These are phyloP conservation scores for Cylindrotheca closterium DNA, from an alignment of 108 stramenopile genomes.

Conservation along the genomic window DNA sequence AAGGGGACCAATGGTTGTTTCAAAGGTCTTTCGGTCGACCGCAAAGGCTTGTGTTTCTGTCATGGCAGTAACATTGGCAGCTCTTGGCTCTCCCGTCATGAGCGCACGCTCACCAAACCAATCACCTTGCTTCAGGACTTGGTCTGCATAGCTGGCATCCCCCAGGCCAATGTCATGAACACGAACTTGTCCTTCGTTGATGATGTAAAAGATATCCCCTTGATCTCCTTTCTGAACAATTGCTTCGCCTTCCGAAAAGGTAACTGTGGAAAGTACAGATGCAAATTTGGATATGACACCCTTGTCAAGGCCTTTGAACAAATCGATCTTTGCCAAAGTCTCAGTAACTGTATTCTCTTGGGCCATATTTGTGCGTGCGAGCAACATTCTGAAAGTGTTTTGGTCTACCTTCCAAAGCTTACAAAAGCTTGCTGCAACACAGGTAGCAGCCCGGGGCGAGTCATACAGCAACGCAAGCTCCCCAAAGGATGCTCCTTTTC, in stretches of 20 bases:
- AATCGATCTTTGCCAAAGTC: constrained; percentile 58
- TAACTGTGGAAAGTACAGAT: constrained; percentile 38
- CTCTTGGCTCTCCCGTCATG: constrained; percentile 86
- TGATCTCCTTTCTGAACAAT: constrained; percentile 73
- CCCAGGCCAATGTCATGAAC: constrained; percentile 77
- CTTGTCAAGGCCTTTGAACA: constrained; percentile 56
- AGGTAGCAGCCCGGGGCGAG: constrained; percentile 90
- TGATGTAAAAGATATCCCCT: constrained; percentile 84
- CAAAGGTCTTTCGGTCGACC: constrained; percentile 54
- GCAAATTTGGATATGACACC: constrained; percentile 49
- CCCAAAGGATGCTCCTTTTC: constrained; percentile 78
- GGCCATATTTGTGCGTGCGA: constrained; percentile 52
- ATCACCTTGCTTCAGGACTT: constrained; percentile 52
- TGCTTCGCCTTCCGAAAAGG: constrained; percentile 55
- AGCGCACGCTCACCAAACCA: constrained; percentile 93
- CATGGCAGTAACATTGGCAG: constrained; percentile 74
- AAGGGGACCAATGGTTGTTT: constrained; percentile 63
- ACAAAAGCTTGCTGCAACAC: constrained; percentile 46
- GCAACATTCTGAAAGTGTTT: constrained; percentile 69
- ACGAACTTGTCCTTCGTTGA: constrained; percentile 67
- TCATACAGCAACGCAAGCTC: constrained; percentile 94
- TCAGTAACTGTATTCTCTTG: constrained; percentile 35
- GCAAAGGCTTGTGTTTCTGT: constrained; percentile 36
- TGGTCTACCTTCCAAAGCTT: constrained; percentile 78
- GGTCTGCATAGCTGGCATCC: constrained; percentile 34